Conservation (phyloP, 345 rosid genomes). For the Hypericum perforatum region DNA sequence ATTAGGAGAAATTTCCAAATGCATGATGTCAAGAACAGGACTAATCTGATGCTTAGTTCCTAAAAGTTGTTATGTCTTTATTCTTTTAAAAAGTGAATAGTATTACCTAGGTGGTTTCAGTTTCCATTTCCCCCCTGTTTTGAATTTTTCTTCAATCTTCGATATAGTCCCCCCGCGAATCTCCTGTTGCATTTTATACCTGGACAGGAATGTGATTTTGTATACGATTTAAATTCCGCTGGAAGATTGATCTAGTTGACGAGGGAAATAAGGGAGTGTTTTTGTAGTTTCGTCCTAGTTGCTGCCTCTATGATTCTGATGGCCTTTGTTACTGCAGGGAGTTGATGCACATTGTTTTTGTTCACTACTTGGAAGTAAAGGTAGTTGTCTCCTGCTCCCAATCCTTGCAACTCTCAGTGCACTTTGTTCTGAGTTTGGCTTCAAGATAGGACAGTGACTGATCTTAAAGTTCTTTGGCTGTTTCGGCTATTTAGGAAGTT, state of each 20-base stretch:
- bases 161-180: no score
- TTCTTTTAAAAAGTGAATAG: no score
- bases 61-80: no score
- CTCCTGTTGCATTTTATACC: no score
- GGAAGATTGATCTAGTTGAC: neutral
- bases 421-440: neutral
- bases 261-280: neutral
- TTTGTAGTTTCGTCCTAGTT: constrained; percentile 4
- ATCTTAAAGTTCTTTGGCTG: neutral
- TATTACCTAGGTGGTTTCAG: no score
- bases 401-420: constrained; percentile 4
- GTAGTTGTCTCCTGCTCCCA: constrained; percentile 23
- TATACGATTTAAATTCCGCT: neutral
- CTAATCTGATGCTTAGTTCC: no score
- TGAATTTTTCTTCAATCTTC: constrained; percentile 1
- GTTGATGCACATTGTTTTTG: constrained; percentile 85
- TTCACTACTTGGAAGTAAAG: constrained; percentile 94
- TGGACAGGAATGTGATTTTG: no score
- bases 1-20: no score
- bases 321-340: constrained; percentile 45
- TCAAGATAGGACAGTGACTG: neutral
- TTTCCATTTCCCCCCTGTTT: constrained; percentile 1
- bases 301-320: constrained; percentile 14
- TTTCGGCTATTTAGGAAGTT: no score
- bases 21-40: no score